Percentiles rank a stretch among this genome's conserved stretches.
These are phyloP conservation scores for Fusarium avenaceum DNA, from an alignment of 2,329 filamentous ascomycete species.

Conservation along the genomic window DNA sequence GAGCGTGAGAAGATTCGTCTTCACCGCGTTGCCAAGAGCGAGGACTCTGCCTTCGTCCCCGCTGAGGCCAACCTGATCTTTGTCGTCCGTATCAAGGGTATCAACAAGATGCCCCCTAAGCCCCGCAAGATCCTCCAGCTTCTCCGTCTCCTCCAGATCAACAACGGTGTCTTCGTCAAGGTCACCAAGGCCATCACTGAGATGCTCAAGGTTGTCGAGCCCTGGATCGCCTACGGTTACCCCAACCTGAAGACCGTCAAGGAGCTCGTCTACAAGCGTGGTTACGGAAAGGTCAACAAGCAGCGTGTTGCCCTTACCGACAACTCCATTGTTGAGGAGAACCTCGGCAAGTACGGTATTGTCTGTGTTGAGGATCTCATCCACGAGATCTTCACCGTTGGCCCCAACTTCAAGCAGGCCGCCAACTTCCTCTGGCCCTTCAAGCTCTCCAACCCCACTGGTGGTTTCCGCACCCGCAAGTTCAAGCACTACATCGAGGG, in stretches of 20 bases:
- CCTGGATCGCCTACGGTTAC: slow-evolving; percentile 99
- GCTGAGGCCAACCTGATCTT: slow-evolving; percentile 98
- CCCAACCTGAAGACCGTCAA: slow-evolving; percentile 99
- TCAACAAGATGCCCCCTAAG: slow-evolving; percentile 99
- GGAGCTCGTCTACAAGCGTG: slow-evolving; percentile 99
- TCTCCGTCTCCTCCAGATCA: slow-evolving; percentile 99
- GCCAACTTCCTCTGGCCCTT: slow-evolving; percentile 99
- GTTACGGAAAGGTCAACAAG: slow-evolving; percentile 99
- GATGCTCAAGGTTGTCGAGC: slow-evolving; percentile 99
- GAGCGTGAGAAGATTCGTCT: slow-evolving; percentile 99
- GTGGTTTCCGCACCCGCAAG: slow-evolving; percentile 96
- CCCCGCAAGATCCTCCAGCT: slow-evolving; percentile 99
- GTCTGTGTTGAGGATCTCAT: slow-evolving; percentile 99
- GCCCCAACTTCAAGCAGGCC: slow-evolving; percentile 99
- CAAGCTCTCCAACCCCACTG: slow-evolving; percentile 98
- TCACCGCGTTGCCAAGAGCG: slow-evolving; percentile 87
- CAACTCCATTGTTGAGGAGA: slow-evolving; percentile 97
- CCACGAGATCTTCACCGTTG: slow-evolving; percentile 98
- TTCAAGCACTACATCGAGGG: slow-evolving; percentile 99
- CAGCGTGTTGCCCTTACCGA: slow-evolving; percentile 96
- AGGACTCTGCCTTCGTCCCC: slow-evolving; percentile 93
- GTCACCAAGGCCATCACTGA: slow-evolving; percentile 97
- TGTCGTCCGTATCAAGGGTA: slow-evolving; percentile 99
- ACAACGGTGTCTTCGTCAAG: slow-evolving; percentile 98
- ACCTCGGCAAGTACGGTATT: slow-evolving; percentile 97